Evolutionary conservation across 164 flowering plant species (phyloP).

Genomic region (Vitis riparia): DNA sequence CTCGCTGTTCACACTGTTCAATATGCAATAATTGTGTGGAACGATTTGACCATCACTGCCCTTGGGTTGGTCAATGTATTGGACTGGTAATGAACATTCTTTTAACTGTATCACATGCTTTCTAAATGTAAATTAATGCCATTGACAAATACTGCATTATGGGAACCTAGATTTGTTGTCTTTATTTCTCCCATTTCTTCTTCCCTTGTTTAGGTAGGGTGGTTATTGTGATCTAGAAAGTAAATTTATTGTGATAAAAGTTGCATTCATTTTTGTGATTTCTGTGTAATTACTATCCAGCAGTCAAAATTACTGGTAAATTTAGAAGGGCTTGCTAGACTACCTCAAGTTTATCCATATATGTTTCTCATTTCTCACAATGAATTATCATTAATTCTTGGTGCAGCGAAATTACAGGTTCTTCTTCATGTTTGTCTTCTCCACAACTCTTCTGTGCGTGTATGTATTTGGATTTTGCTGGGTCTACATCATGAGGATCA

Average conservation of each 20-base stretch:
- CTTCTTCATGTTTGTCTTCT: constrained; percentile 48
- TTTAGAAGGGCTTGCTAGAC: neutral
- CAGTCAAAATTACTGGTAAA: neutral
- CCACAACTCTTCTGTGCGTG: constrained; percentile 37
- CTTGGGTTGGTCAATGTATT: constrained; percentile 58
- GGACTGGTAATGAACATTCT: constrained; percentile 33
- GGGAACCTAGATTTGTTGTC: neutral
- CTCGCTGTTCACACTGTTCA: constrained; percentile 52
- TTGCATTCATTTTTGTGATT: no score
- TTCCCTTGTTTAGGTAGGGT: neutral
- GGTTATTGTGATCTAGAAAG: neutral
- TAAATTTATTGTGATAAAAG: no score
- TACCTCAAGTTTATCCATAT: neutral
- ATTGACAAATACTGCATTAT: neutral
- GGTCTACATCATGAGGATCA: constrained; percentile 33
- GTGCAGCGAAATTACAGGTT: constrained; percentile 52
- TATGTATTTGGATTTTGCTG: constrained; percentile 42
- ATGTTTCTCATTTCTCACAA: neutral
- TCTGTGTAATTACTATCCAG: no score
- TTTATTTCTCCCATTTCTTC: neutral
- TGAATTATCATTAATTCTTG: neutral
- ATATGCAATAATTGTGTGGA: constrained; percentile 52
- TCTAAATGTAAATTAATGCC: neutral
- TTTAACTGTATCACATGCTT: neutral
- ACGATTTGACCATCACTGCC: constrained; percentile 52